Percentiles rank a stretch among this genome's conserved stretches.
Conservation (phyloP, 2,329 filamentous ascomycete genomes). For the Penicillium sp. region DNA sequence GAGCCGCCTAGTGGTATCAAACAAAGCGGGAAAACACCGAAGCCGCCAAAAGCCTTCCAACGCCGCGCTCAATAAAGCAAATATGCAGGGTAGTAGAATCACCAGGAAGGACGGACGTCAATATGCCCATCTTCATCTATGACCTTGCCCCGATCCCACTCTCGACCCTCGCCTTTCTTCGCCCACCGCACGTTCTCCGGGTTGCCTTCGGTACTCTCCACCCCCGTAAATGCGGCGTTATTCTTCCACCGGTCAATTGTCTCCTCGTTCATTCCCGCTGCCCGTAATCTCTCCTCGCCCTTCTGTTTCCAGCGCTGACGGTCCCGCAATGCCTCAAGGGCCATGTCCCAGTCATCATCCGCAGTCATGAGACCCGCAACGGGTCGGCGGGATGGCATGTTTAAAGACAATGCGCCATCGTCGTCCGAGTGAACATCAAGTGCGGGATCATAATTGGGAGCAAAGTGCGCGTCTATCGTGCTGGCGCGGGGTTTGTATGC, state of each 20-base stretch:
- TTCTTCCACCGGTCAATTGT: constrained; percentile 73
- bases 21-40: not conserved
- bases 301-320: constrained; percentile 75
- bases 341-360: constrained; percentile 74
- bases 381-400: constrained; percentile 47
- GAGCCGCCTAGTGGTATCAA: not conserved
- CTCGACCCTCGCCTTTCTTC: constrained; percentile 66
- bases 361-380: constrained; percentile 48
- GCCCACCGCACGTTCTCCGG: constrained; percentile 73
- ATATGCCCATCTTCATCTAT: constrained; percentile 58
- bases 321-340: constrained; percentile 75
- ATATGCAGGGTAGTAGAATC: constrained; percentile 6
- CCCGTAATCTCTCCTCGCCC: constrained; percentile 73
- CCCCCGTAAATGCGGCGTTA: constrained; percentile 57
- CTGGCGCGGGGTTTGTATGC: constrained; percentile 58
- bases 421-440: constrained; percentile 43
- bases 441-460: constrained; percentile 61
- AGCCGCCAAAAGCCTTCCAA: constrained; percentile 2
- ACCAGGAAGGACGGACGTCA: constrained; percentile 54
- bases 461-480: constrained; percentile 80
- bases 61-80: constrained; percentile 1
- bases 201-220: constrained; percentile 52
- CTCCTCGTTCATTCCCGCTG: constrained; percentile 75
- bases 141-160: constrained; percentile 57
- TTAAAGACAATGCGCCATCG: constrained; percentile 60